phyloP scores from a whole-genome alignment of 2,329 filamentous ascomycete genomes.

The Mariannaea elegans region DNA sequence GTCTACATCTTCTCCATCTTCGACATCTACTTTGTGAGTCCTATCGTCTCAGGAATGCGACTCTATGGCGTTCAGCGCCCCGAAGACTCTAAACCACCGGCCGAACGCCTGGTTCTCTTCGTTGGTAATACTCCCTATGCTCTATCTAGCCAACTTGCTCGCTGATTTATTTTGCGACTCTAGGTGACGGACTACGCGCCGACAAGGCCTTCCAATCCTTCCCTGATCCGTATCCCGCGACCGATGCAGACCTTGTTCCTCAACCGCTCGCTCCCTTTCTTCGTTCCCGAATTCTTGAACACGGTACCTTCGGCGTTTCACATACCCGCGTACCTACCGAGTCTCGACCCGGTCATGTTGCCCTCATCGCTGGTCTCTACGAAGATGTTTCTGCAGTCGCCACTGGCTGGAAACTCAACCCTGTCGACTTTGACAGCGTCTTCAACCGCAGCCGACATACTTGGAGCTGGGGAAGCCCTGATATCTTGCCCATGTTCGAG shows the following conservation, averaged over 20 bases:
- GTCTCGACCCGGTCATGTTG: slow-evolving; percentile 94
- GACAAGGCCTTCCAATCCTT: slow-evolving; percentile 98
- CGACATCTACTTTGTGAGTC: slow-evolving; percentile 98
- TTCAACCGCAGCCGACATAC: slow-evolving; percentile 97
- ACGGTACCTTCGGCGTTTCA: slow-evolving; percentile 96
- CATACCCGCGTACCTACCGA: slow-evolving; percentile 97
- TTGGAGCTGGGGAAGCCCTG: slow-evolving; percentile 98
- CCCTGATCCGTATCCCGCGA: slow-evolving; percentile 81
- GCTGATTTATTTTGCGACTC: slow-evolving; percentile 18
- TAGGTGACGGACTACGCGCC: slow-evolving; percentile 90
- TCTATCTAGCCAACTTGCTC: not conserved
- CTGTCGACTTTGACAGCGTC: slow-evolving; percentile 97
- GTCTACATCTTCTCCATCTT: slow-evolving; percentile 97
- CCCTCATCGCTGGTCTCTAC: slow-evolving; percentile 94
- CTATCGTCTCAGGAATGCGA: slow-evolving; percentile 95
- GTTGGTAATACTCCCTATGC: slow-evolving; percentile 70
- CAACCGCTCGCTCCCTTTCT: slow-evolving; percentile 90
- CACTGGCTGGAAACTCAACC: slow-evolving; percentile 98
- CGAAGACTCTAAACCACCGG: slow-evolving; percentile 72
- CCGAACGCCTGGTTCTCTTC: slow-evolving; percentile 89
- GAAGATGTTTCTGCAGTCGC: slow-evolving; percentile 98
- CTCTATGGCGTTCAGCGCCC: slow-evolving; percentile 76
- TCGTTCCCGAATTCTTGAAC: slow-evolving; percentile 84
- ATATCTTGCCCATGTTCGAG: slow-evolving; percentile 97
- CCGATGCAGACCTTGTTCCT: slow-evolving; percentile 71